phyloP scores from a whole-genome alignment of 169 alveolate species.

The Toxoplasma gondii region DNA sequence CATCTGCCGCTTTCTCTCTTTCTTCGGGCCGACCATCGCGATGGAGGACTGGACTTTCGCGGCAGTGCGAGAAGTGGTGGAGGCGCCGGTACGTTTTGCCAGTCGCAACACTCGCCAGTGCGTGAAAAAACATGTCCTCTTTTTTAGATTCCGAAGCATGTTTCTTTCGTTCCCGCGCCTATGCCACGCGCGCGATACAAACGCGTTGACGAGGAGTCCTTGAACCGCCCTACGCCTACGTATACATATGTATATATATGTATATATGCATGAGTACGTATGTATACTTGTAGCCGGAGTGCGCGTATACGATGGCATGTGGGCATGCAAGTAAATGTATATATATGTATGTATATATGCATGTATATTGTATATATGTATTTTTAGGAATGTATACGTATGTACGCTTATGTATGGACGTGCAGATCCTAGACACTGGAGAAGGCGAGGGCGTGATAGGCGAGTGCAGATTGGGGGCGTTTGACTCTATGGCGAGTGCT shows the following conservation, averaged over 20 bases:
- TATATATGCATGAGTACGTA: no score
- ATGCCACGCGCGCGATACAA: background rate
- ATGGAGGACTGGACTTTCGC: constrained; percentile 46
- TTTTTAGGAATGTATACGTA: no score
- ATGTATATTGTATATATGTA: no score
- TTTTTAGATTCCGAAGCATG: background rate
- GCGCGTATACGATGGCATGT: background rate
- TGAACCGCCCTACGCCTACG: no score
- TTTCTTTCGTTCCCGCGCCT: background rate
- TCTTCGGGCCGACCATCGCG: background rate
- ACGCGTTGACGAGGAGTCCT: no score
- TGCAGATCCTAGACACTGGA: background rate
- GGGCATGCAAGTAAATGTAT: background rate
- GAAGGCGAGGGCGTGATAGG: no score
- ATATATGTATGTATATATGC: background rate
- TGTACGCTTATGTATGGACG: no score
- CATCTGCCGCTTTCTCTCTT: constrained; percentile 8
- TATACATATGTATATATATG: no score
- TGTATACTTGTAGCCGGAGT: no score
- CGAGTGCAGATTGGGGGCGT: no score
- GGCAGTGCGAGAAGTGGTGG: background rate
- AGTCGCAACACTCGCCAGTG: background rate
- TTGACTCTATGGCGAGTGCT: background rate
- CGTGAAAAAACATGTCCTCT: background rate
- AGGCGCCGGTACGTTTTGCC: background rate